phyloP scores from a whole-genome alignment of 139 green algal genomes.

The Chlorella sp. region DNA sequence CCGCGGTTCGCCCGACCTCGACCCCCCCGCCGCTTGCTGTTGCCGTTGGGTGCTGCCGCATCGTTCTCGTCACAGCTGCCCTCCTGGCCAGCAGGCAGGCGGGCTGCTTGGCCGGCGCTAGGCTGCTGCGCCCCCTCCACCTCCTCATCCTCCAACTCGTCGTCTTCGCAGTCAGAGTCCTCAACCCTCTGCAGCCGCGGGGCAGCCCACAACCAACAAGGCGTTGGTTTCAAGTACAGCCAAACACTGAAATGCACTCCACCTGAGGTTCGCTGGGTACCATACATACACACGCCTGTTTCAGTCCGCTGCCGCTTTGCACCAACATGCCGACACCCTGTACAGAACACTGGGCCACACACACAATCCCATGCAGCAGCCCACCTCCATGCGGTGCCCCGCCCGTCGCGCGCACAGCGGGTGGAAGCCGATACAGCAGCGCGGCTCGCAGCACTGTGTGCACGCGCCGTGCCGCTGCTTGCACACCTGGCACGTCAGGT shows the following conservation, averaged over 20 bases:
- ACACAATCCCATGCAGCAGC: too few relatives aligned
- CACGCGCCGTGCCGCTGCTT: conserved; percentile 76
- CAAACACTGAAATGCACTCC: too few relatives aligned
- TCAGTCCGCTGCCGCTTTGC: too few relatives aligned
- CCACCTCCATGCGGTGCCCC: conserved; percentile 46
- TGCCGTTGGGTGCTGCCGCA: conserved; percentile 23
- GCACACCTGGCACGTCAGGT: conserved; percentile 63
- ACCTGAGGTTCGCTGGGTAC: too few relatives aligned
- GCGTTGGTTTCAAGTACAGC: too few relatives aligned
- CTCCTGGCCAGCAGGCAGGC: neutral
- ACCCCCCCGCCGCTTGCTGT: neutral
- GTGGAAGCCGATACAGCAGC: conserved; percentile 83
- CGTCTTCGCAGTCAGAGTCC: conserved; percentile 34
- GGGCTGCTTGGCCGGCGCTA: neutral
- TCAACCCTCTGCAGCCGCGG: neutral
- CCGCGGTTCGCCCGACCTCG: neutral
- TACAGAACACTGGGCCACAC: too few relatives aligned
- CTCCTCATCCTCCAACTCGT: conserved; percentile 36
- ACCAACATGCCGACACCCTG: too few relatives aligned
- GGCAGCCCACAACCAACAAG: too few relatives aligned
- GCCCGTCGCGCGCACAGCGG: conserved; percentile 74
- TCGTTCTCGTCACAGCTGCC: conserved; percentile 43
- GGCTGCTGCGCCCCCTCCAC: neutral
- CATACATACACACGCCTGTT: too few relatives aligned
- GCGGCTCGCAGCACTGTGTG: conserved; percentile 73